Evolutionary conservation across 352 stramenopile genomes (phyloP).

Genomic region (Lagenidium sp.): DNA sequence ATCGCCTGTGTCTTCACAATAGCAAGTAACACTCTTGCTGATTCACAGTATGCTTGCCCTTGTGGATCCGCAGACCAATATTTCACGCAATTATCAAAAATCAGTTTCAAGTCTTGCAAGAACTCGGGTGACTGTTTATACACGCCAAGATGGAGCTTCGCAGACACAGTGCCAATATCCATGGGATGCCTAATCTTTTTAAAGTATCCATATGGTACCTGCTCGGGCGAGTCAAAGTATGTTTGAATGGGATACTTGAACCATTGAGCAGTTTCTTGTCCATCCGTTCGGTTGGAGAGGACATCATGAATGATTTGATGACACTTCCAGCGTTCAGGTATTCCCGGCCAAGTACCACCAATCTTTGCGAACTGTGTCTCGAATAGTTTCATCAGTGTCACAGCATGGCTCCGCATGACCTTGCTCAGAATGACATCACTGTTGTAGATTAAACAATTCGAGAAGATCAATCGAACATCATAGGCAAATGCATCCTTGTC

Average conservation of each 20-base stretch:
- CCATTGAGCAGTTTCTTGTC: conserved; percentile 76
- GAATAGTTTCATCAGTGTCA: conserved; percentile 81
- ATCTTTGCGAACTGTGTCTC: conserved; percentile 66
- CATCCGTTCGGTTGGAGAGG: conserved; percentile 57
- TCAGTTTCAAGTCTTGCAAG: conserved; percentile 51
- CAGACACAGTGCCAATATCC: conserved; percentile 75
- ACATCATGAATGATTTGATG: conserved; percentile 78
- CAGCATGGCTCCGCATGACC: conserved; percentile 74
- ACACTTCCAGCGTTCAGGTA: conserved; percentile 75
- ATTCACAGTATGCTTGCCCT: conserved; percentile 74
- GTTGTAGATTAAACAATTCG: conserved; percentile 87
- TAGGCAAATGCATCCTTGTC: conserved; percentile 57
- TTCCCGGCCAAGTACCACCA: conserved; percentile 49
- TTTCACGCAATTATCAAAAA: conserved; percentile 81
- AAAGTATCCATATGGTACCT: conserved; percentile 80
- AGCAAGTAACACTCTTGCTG: conserved; percentile 42
- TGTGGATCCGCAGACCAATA: conserved; percentile 75
- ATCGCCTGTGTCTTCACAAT: conserved; percentile 39
- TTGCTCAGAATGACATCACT: conserved; percentile 77
- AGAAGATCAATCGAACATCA: conserved; percentile 79
- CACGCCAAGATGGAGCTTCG: conserved; percentile 49
- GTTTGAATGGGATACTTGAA: conserved; percentile 84
- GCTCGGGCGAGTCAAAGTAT: conserved; percentile 77
- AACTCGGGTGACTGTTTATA: conserved; percentile 59
- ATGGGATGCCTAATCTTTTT: conserved; percentile 72